phyloP scores from a whole-genome alignment of 208 protist genomes.

The Crithidia mellificae region DNA sequence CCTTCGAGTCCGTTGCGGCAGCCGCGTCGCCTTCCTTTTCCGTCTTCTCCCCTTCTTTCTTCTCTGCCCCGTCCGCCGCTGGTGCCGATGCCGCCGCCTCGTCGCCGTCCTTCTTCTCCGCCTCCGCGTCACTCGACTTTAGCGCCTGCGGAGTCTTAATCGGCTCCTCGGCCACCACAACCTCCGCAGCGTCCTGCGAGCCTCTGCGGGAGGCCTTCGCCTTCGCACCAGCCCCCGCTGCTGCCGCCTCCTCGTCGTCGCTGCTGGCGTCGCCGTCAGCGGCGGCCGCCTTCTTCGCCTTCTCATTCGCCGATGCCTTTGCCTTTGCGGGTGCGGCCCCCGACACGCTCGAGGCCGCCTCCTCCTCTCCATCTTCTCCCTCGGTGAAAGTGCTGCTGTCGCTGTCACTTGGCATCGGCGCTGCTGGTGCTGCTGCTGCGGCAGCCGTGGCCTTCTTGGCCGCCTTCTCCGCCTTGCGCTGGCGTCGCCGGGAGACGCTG shows the following conservation, averaged over 20 bases:
- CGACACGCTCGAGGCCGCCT: neutral
- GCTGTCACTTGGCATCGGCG: constrained; percentile 1
- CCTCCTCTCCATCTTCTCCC: neutral
- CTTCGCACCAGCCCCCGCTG: neutral
- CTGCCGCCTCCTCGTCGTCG: neutral
- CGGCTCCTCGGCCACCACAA: constrained; percentile 15
- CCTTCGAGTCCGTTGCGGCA: neutral
- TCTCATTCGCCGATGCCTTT: neutral
- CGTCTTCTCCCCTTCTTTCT: no score
- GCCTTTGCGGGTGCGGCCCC: neutral
- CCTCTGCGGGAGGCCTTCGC: neutral
- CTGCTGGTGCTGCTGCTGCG: constrained; percentile 3
- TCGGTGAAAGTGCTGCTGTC: constrained; percentile 7
- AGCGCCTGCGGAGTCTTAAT: constrained; percentile 6
- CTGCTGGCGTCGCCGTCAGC: neutral
- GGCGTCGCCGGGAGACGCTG: constrained; percentile 19
- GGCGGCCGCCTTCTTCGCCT: neutral
- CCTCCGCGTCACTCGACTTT: constrained; percentile 1
- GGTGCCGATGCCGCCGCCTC: neutral
- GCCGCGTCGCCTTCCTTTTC: constrained; percentile 12
- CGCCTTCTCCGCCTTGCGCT: constrained; percentile 14
- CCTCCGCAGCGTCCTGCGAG: constrained; percentile 6
- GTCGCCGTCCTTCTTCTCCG: constrained; percentile 1
- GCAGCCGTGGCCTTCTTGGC: constrained; percentile 10
- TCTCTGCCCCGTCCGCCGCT: constrained; percentile 3